phyloP scores from a whole-genome alignment of 257 asterid genomes.

The Osmanthus fragrans region DNA sequence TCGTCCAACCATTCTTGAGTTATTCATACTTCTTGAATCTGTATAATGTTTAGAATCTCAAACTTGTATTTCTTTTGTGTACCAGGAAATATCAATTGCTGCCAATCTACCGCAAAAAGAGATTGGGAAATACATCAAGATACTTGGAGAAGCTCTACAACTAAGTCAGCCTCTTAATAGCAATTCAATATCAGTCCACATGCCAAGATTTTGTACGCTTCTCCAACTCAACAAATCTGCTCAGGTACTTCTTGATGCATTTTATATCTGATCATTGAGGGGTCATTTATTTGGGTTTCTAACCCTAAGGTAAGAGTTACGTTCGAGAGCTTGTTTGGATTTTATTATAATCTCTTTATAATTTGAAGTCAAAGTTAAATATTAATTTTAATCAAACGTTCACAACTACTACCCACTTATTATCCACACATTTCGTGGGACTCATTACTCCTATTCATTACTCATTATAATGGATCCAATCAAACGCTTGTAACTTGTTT shows the following conservation, averaged over 20 bases:
- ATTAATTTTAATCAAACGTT: too few relatives aligned
- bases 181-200: conserved; percentile 94
- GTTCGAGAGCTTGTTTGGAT: background rate
- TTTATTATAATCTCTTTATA: too few relatives aligned
- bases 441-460: too few relatives aligned
- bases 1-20: background rate
- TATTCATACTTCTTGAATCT: conserved; percentile 1
- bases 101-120: conserved; percentile 98
- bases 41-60: conserved; percentile 13
- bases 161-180: conserved; percentile 96
- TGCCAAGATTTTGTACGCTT: conserved; percentile 98
- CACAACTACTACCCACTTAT: too few relatives aligned
- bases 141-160: conserved; percentile 97
- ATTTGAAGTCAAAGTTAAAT: too few relatives aligned
- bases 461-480: background rate
- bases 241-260: conserved; percentile 58
- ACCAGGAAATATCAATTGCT: conserved; percentile 91
- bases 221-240: conserved; percentile 99
- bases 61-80: conserved; percentile 24
- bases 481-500: background rate
- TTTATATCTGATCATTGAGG: conserved; percentile 12
- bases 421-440: too few relatives aligned
- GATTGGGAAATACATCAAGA: conserved; percentile 96
- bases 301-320: background rate
- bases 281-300: conserved; percentile 9